Conservation (phyloP, 306 rosid species). For the Senna tora region DNA sequence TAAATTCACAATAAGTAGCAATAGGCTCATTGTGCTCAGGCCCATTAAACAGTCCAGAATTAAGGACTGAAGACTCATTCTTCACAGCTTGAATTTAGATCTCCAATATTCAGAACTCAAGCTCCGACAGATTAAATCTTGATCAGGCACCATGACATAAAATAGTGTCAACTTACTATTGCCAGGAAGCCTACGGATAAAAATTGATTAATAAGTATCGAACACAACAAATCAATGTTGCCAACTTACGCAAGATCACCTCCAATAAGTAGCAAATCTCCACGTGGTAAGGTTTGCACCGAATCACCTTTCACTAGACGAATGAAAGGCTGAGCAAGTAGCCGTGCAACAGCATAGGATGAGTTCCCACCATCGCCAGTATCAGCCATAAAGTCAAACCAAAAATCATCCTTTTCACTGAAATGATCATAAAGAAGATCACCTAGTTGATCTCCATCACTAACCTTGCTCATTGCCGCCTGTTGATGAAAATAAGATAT, state of each 20-base stretch:
- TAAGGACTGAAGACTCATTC: slow-evolving; percentile 14
- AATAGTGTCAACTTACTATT: slow-evolving; percentile 34
- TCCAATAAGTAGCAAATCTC: slow-evolving; percentile 86
- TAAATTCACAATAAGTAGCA: too few relatives aligned
- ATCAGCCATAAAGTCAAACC: slow-evolving; percentile 99
- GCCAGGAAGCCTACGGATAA: slow-evolving; percentile 18
- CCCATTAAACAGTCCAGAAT: background rate
- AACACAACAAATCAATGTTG: slow-evolving; percentile 16
- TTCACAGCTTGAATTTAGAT: slow-evolving; percentile 25
- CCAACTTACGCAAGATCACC: slow-evolving; percentile 98
- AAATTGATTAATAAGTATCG: background rate
- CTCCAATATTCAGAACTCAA: background rate
- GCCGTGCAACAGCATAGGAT: slow-evolving; percentile 85
- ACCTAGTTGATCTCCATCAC: slow-evolving; percentile 57
- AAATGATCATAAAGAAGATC: slow-evolving; percentile 81
- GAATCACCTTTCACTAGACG: slow-evolving; percentile 57
- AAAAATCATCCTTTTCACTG: slow-evolving; percentile 73
- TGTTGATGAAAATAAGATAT: slow-evolving; percentile 48
- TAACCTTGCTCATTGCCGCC: slow-evolving; percentile 95
- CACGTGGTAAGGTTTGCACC: slow-evolving; percentile 67
- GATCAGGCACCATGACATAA: slow-evolving; percentile 9
- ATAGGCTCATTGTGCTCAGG: too few relatives aligned
- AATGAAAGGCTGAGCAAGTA: slow-evolving; percentile 89
- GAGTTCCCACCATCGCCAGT: slow-evolving; percentile 99
- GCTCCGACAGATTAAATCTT: background rate